phyloP scores from a whole-genome alignment of 345 rosid species.

The Geranium brycei region DNA sequence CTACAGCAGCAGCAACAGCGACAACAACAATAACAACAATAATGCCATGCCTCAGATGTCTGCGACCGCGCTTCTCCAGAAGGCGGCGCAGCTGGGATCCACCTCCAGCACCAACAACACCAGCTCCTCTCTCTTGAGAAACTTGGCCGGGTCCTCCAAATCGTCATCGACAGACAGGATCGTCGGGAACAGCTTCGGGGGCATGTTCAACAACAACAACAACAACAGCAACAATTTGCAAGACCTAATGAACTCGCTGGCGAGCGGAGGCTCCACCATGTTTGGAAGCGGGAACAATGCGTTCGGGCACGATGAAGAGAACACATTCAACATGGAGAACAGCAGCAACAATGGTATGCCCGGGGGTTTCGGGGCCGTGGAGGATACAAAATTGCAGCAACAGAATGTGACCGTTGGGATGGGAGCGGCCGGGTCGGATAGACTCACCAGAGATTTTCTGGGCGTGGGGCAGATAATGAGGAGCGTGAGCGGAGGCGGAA shows the following conservation, averaged over 20 bases:
- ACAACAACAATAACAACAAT: conserved; percentile 4
- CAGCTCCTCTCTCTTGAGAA: conserved; percentile 13
- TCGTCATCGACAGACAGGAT: background rate
- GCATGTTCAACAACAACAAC: background rate
- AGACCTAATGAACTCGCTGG: background rate
- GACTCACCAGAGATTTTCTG: background rate
- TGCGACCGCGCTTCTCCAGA: conserved; percentile 74
- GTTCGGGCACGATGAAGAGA: no score
- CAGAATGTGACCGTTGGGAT: conserved; percentile 11
- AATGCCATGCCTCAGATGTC: conserved; percentile 32
- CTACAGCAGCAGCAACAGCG: background rate
- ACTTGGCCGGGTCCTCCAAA: background rate
- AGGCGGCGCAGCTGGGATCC: conserved; percentile 84
- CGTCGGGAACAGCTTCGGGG: background rate
- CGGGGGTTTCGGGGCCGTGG: background rate
- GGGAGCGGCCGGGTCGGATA: conserved; percentile 3
- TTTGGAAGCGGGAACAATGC: background rate
- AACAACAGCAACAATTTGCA: background rate
- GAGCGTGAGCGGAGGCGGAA: background rate
- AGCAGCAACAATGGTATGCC: background rate
- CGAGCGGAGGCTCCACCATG: background rate
- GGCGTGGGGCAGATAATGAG: background rate
- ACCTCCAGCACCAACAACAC: conserved; percentile 25
- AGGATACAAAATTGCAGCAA: background rate
- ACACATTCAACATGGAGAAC: background rate